Base-by-base conservation (phyloP, 306 rosid species). In the Begonia loranthoides region DNA sequence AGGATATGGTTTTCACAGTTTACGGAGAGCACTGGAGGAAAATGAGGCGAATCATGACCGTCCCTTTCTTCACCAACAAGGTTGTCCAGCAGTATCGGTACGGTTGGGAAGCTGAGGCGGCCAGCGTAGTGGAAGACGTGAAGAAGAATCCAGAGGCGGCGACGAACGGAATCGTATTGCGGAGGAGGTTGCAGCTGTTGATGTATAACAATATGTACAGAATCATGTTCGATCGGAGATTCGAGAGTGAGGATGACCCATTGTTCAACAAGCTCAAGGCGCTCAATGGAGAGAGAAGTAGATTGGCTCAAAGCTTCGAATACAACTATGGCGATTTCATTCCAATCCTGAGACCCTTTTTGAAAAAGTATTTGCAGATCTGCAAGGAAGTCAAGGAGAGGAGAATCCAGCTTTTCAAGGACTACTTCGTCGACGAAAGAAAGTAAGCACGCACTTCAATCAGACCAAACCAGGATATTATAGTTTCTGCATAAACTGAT, bases 11-110 rank as follows among this genome's bases (percentile, higher is more conserved):
- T 28, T 88, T 88, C 77, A 88, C 93, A 0, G 93, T 88, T 0
- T 88, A 88, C 78, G 93, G 96, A 2, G 94, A 88, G 71, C 94
- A 88, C 57, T 88, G 94, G 96, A 50, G 96, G 53, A 88, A 88
- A 63, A 87, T 87, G 96, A 21, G 96, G 15, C 54, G 94, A 45
- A 87, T 87, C 69, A 87, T 87, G 96, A 87, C 94, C 12, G 96
- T 83, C 8, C 96, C 94, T 0, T 87, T 87, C 40, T 87, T 87
- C 71, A 87, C 96, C 0, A 87, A 84, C 75, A 87, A 87, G 72
- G 96, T 87, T 4, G 96, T 87, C 0, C 96, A 81, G 67, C 96
- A 87, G 58, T 81, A 87, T 64, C 40, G 93, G n/a, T 0, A 10
- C 4, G 96, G 96, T 0, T 87, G 94, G 94, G 96, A 87, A 21